Base-by-base conservation (phyloP, 176 grass and related monocot species). In the Triticum urartu region DNA sequence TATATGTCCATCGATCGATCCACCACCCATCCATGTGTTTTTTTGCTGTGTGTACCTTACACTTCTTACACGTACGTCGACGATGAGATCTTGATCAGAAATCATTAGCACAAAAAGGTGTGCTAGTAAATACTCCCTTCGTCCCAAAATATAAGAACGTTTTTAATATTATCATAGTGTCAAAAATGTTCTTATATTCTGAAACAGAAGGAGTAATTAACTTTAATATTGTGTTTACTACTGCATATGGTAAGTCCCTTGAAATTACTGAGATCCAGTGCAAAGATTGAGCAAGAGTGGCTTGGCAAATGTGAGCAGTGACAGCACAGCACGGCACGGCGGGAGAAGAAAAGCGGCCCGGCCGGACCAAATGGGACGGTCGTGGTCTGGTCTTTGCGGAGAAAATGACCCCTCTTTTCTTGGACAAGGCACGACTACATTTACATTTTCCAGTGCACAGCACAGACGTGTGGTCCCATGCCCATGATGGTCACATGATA, bases 251-350 rank as follows among this genome's bases (percentile, higher is more conserved):
- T 17, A 17, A 58, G 18, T 21, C 7, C 56, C 8, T 7, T 9
- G 56, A 21, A 21, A 59, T 21, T 59, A 21, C 56, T 3, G 9
- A 11, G 36, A 11, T 72, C 10, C 0, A 12, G 20, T 48, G 43
- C 9, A 18, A 59, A 59, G 6, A 48, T 75, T 75, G 45, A 28
- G 1, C 40, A 36, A 62, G 28, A 52, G 20, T 25, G 15, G 75
- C 42, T 80, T 85, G 87, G 72, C 81, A n/a, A 72, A 72, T 64
- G 40, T 79, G 89, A 87, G 79, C 56, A 40, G 54, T 58, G 14
- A 17, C 15, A 18, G 48, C 14, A 11, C 17, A 64, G 67, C 17
- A 24, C 5, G 22, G 66, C 14, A 26, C 7, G 24, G 14, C 21
- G 5, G 1, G 1, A 3, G 54, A 42, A 52, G n/a, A 7, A 68